Evolutionary conservation across 176 grass and related monocot genomes (phyloP).

Genomic region (Triticum aestivum): DNA sequence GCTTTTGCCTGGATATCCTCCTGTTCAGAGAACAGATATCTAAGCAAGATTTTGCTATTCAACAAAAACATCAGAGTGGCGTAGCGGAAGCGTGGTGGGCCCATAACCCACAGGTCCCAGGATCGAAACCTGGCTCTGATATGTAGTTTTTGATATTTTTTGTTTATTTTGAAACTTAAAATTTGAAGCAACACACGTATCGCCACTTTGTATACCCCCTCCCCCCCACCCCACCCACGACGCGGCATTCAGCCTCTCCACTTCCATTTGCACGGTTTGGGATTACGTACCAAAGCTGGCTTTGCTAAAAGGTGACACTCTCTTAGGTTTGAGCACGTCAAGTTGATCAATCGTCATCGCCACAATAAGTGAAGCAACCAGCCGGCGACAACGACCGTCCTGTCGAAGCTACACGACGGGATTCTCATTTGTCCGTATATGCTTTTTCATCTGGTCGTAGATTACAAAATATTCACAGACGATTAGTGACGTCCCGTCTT

Average conservation of each 20-base stretch:
- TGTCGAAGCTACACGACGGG: not conserved
- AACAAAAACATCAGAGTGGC: slow-evolving; percentile 57
- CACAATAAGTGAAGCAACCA: not conserved
- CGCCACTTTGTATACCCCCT: too few relatives aligned
- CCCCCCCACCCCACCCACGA: too few relatives aligned
- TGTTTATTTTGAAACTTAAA: not conserved
- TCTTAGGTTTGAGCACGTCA: too few relatives aligned
- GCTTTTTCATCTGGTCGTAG: too few relatives aligned
- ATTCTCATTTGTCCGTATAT: not conserved
- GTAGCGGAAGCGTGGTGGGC: slow-evolving; percentile 94
- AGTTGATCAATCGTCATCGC: not conserved
- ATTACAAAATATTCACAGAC: too few relatives aligned
- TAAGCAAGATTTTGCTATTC: too few relatives aligned
- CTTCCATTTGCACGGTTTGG: not conserved
- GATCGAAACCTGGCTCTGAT: slow-evolving; percentile 87
- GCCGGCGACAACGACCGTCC: not conserved
- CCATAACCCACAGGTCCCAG: slow-evolving; percentile 91
- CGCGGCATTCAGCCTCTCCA: too few relatives aligned
- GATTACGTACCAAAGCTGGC: not conserved
- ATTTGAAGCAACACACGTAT: not conserved
- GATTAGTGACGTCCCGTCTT: not conserved
- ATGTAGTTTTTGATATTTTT: not conserved
- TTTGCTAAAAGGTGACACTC: not conserved
- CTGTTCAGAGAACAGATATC: too few relatives aligned
- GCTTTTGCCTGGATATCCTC: too few relatives aligned